Percentiles rank a stretch among this genome's conserved stretches.
Conservation (phyloP, 352 stramenopile species). For the Aphanomyces invadans region DNA sequence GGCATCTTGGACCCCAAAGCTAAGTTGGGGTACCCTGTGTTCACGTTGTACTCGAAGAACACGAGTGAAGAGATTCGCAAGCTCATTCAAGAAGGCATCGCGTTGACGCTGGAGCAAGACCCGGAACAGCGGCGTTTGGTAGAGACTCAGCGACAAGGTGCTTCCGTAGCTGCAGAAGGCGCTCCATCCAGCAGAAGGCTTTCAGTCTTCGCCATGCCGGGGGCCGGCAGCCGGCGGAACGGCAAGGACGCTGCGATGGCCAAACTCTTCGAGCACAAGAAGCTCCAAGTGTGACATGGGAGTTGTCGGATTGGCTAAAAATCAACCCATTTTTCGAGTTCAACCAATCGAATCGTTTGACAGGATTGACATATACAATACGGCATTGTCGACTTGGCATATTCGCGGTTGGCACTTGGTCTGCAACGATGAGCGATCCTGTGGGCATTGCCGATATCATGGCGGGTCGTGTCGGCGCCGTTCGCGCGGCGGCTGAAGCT, state of each 20-base stretch:
- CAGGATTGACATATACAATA: neutral
- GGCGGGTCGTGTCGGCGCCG: conserved; percentile 66
- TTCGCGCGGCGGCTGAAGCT: conserved; percentile 76
- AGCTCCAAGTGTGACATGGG: neutral
- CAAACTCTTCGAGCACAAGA: neutral
- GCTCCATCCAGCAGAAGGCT: neutral
- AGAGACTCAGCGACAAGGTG: conserved; percentile 35
- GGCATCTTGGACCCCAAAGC: neutral
- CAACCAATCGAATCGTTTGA: neutral
- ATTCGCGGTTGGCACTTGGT: no score
- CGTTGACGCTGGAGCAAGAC: conserved; percentile 63
- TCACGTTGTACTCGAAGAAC: conserved; percentile 43
- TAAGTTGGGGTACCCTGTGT: conserved; percentile 28
- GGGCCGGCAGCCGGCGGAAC: neutral
- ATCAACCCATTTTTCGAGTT: no score
- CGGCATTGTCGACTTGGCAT: neutral
- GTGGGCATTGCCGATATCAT: conserved; percentile 84
- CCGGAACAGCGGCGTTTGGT: conserved; percentile 44
- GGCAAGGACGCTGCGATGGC: neutral
- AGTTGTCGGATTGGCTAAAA: neutral
- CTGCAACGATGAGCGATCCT: conserved; percentile 64
- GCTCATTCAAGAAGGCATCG: conserved; percentile 48
- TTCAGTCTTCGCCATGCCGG: neutral
- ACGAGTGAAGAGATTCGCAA: conserved; percentile 39
- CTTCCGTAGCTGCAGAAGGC: neutral